Conservation (phyloP, 2,329 filamentous ascomycete species). For the Penicillium sumatraense region DNA sequence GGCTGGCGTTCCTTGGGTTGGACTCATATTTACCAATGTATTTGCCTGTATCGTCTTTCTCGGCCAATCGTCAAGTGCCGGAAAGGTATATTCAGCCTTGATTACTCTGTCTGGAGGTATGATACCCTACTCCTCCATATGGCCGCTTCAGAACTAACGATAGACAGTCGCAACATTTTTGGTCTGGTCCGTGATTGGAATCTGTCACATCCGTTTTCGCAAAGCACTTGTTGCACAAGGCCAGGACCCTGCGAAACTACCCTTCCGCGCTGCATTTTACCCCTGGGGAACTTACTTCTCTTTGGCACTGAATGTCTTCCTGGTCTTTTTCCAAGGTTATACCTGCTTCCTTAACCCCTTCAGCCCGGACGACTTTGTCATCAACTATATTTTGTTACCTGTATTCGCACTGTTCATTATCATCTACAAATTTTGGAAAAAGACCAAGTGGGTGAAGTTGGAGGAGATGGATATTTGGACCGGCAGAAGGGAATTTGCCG, state of each 20-base stretch:
- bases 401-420: slow-evolving; percentile 54
- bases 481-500: slow-evolving; percentile 33
- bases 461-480: slow-evolving; percentile 47
- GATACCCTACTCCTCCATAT: background rate
- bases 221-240: slow-evolving; percentile 43
- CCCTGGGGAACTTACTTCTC: slow-evolving; percentile 57
- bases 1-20: slow-evolving; percentile 63
- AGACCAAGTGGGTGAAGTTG: slow-evolving; percentile 41
- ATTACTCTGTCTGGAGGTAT: slow-evolving; percentile 41
- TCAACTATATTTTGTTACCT: slow-evolving; percentile 60
- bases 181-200: slow-evolving; percentile 45
- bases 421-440: slow-evolving; percentile 52
- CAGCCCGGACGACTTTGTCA: slow-evolving; percentile 55
- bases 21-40: slow-evolving; percentile 70
- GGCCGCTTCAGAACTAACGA: background rate
- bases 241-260: slow-evolving; percentile 46
- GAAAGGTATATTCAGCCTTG: slow-evolving; percentile 35
- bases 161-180: slow-evolving; percentile 44
- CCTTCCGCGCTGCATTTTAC: slow-evolving; percentile 55
- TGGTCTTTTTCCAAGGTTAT: slow-evolving; percentile 60
- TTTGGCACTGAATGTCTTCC: slow-evolving; percentile 52
- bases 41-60: slow-evolving; percentile 58
- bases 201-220: slow-evolving; percentile 50
- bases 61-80: slow-evolving; percentile 35
- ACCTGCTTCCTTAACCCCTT: slow-evolving; percentile 57